Conservation (phyloP, 306 rosid genomes). For the Alnus glutinosa region DNA sequence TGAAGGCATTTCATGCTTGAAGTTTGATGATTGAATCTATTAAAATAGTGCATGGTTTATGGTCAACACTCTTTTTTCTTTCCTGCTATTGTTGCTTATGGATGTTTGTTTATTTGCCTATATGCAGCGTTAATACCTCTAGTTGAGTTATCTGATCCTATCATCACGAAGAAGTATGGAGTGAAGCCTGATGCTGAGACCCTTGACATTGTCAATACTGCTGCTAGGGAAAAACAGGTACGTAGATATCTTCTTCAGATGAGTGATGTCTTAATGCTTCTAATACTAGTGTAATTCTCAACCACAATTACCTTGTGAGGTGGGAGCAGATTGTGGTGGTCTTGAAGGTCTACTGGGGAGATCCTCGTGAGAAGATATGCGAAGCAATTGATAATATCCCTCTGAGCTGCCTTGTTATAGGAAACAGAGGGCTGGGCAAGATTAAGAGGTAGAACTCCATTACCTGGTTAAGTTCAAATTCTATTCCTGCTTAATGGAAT, state of each 20-base stretch:
- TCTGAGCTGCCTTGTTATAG: slow-evolving; percentile 53
- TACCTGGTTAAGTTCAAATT: neutral
- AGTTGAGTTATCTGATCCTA: slow-evolving; percentile 51
- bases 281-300: neutral
- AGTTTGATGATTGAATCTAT: neutral
- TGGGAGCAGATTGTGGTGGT: slow-evolving; percentile 56
- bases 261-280: neutral
- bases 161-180: slow-evolving; percentile 62
- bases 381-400: slow-evolving; percentile 65
- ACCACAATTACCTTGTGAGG: neutral
- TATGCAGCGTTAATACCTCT: slow-evolving; percentile 76
- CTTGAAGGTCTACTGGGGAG: slow-evolving; percentile 75
- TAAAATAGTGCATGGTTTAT: neutral
- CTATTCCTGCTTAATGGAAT: neutral
- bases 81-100: neutral
- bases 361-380: slow-evolving; percentile 65
- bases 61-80: neutral
- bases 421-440: slow-evolving; percentile 86
- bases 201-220: slow-evolving; percentile 48
- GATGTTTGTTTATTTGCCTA: neutral
- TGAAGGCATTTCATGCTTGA: neutral
- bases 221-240: slow-evolving; percentile 55
- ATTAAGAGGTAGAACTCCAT: slow-evolving; percentile 47
- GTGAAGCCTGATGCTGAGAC: slow-evolving; percentile 49
- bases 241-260: neutral